Evolutionary conservation across 768 basidiomycete species (phyloP).

Genomic region (Lactarius sanguifluus): DNA sequence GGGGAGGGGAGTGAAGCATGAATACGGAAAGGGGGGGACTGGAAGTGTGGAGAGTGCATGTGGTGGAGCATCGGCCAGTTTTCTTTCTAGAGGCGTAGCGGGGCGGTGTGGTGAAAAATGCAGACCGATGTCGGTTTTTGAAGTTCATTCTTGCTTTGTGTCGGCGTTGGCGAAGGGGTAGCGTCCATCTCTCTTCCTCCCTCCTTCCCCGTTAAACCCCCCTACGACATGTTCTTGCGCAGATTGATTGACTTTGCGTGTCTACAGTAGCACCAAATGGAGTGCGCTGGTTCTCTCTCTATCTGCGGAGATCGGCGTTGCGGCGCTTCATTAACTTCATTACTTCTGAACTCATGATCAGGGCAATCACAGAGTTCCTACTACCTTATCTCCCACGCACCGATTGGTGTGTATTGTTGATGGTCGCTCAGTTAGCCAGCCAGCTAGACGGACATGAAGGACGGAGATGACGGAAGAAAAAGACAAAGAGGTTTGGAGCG

Average conservation of each 20-base stretch:
- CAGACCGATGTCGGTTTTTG: no score
- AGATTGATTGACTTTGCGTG: neutral
- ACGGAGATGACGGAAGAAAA: neutral
- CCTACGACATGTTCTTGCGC: neutral
- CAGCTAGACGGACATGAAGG: neutral
- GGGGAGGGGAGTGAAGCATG: neutral
- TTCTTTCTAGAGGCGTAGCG: no score
- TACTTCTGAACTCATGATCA: neutral
- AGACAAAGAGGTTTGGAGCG: neutral
- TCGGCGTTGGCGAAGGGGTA: neutral
- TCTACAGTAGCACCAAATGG: neutral
- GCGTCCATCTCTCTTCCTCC: no score
- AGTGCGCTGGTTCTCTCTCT: neutral
- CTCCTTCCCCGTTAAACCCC: neutral
- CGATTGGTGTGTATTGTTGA: neutral
- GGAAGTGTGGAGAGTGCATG: neutral
- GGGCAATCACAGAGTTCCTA: neutral
- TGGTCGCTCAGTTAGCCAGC: neutral
- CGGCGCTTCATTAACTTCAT: neutral
- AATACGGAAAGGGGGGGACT: no score
- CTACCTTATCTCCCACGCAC: neutral
- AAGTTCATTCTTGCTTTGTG: neutral
- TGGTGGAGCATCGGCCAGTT: neutral
- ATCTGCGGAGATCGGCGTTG: neutral
- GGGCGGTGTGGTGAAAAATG: no score